A percentile compares a stretch with the other conserved stretches of the same genome.
Conservation (phyloP, 2,329 filamentous ascomycete species). For the Fusarium kyushuense region DNA sequence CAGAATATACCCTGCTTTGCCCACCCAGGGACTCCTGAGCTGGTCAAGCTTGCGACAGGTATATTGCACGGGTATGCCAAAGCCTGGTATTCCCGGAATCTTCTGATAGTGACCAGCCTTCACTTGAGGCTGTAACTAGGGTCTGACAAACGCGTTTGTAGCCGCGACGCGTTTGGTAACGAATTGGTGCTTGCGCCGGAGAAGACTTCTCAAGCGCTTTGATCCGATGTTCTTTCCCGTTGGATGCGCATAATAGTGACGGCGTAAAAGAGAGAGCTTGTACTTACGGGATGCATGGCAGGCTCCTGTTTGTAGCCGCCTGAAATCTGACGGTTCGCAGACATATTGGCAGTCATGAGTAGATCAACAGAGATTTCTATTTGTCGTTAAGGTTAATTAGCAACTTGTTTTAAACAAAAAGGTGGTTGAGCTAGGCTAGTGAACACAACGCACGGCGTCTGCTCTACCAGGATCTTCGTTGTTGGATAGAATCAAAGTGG, state of each 20-base stretch:
- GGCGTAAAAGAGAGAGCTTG: constrained; percentile 14
- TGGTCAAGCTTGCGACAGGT: constrained; percentile 60
- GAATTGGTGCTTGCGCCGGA: constrained; percentile 7
- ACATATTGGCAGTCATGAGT: constrained; percentile 49
- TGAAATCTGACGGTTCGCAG: constrained; percentile 47
- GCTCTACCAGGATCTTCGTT: constrained; percentile 43
- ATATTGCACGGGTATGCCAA: constrained; percentile 36
- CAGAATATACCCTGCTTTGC: constrained; percentile 63
- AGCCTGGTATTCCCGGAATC: constrained; percentile 41
- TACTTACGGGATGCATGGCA: constrained; percentile 48
- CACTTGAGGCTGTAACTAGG: constrained; percentile 45
- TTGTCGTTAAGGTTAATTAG: constrained; percentile 30
- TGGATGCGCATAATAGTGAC: constrained; percentile 1
- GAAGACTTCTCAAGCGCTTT: background rate
- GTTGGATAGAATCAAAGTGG: constrained; percentile 35
- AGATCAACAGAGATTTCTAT: constrained; percentile 33
- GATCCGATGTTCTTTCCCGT: background rate
- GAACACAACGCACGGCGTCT: constrained; percentile 25
- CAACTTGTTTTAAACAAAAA: constrained; percentile 27
- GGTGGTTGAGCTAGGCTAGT: constrained; percentile 14
- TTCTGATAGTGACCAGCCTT: constrained; percentile 34
- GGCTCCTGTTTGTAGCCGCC: constrained; percentile 51
- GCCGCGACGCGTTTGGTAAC: constrained; percentile 24
- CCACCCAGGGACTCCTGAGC: constrained; percentile 57
- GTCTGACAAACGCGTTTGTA: constrained; percentile 32